Conservation (phyloP, 176 grass and related monocot genomes). For the Zea luxurians region DNA sequence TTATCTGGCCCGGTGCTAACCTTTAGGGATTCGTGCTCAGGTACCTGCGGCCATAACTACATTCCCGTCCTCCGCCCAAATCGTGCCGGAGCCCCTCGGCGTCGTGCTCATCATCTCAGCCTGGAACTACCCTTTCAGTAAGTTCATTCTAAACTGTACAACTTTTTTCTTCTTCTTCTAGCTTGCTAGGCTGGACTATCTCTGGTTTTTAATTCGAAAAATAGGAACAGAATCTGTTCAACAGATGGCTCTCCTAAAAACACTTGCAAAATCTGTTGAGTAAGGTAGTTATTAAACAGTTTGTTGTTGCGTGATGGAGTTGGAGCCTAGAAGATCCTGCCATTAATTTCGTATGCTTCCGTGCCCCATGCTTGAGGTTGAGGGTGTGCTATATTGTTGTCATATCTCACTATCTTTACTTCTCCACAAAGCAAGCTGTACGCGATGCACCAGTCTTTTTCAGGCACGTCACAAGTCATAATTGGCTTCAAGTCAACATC, state of each 20-base stretch:
- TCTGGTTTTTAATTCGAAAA: no score
- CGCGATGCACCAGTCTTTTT: not conserved
- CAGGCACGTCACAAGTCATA: not conserved
- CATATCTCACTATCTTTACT: conserved; percentile 22
- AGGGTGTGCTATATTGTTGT: not conserved
- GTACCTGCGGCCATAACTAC: conserved; percentile 59
- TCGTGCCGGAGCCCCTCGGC: conserved; percentile 80
- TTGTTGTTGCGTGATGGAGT: not conserved
- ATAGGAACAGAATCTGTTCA: no score
- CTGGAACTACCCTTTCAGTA: conserved; percentile 98
- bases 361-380: not conserved
- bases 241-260: no score
- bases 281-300: not conserved
- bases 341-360: conserved; percentile 26
- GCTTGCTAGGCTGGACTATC: no score
- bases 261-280: not conserved
- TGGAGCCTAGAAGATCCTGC: not conserved
- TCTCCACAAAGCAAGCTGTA: conserved; percentile 11
- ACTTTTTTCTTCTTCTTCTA: not conserved
- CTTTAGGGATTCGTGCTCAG: conserved; percentile 37
- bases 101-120: conserved; percentile 84
- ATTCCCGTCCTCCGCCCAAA: conserved; percentile 74
- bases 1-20: not conserved
- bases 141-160: conserved; percentile 20
- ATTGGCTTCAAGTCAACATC: conserved; percentile 24